Base-by-base conservation (phyloP, 805 yeast genomes). In the Metschnikowia aberdeeniae region DNA sequence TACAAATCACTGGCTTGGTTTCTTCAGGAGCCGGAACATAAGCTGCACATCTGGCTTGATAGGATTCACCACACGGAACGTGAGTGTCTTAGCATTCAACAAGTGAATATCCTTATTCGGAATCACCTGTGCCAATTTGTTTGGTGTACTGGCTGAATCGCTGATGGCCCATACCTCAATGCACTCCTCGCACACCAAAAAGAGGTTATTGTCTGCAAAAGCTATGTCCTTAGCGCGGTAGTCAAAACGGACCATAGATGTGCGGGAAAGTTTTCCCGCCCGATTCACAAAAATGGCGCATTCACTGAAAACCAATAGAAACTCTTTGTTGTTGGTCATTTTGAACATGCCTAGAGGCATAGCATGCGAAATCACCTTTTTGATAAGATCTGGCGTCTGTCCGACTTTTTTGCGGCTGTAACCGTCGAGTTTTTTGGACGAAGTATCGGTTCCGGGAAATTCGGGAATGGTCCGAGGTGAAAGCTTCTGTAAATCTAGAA, bases 101-200 rank as follows among this genome's bases (percentile, higher is more conserved):
- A 65, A 49, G 13, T 51, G 55, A 28, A 87, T 76, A 53, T 80
- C 86, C 58, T 82, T 84, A 19, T 92, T 92, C 3, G 81, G 76
- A 34, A 88, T 72, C 4, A 86, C 83, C 59, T 88, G 95, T 19
- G 77, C 69, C 10, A 84, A 75, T 30, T 75, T 75, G 44, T 66
- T 71, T 9, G 75, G 49, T 4, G 74, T 73, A 14, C 63, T 63
- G 14, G 73, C 72, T 42, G 64, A 62, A 48, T 70, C 75, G 36
- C 75, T 74, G 22, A 84, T 66, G 30, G 80, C 73, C 68, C 89
- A 80, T 3, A 88, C 72, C 57, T 88, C 95, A 7, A 86, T 70
- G 38, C 82, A 74, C 52, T 85, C 89, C 17, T 81, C 81, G 34
- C 84, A 80, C 26, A 80, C 73, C 4, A 84, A 44, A 34, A 70